These are phyloP conservation scores for Haplosporangium sp. DNA, from an alignment of 371 early-diverging fungal genomes.

Conservation along the genomic window DNA sequence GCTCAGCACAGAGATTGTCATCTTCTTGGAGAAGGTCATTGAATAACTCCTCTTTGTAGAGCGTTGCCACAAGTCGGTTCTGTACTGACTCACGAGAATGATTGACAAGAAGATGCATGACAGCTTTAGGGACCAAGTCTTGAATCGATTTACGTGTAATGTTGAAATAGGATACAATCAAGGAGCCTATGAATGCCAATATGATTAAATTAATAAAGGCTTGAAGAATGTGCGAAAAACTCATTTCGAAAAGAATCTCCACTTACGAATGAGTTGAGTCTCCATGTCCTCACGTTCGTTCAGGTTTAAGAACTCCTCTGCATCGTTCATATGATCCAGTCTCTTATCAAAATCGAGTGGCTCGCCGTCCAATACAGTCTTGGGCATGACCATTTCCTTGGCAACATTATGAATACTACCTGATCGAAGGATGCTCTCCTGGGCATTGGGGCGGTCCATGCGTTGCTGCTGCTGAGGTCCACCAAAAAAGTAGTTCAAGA, in stretches of 20 bases:
- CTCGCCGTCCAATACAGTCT: constrained; percentile 58
- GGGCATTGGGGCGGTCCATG: constrained; percentile 24
- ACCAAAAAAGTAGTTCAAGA: constrained; percentile 86
- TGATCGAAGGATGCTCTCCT: constrained; percentile 20
- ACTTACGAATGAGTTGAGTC: constrained; percentile 84
- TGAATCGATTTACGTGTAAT: constrained; percentile 88
- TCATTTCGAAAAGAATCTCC: no score
- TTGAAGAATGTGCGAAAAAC: no score
- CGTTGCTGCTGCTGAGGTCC: constrained; percentile 55
- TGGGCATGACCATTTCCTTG: constrained; percentile 60
- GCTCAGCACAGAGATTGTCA: constrained; percentile 76
- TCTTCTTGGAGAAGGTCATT: constrained; percentile 85
- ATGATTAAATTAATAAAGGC: background rate
- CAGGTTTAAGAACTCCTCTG: constrained; percentile 55
- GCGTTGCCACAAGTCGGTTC: constrained; percentile 82
- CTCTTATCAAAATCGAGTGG: constrained; percentile 53
- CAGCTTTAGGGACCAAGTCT: constrained; percentile 93
- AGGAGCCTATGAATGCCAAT: constrained; percentile 59
- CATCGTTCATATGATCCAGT: constrained; percentile 56
- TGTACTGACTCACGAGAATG: constrained; percentile 83
- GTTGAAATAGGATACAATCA: constrained; percentile 87
- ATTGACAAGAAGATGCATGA: constrained; percentile 89
- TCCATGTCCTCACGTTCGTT: constrained; percentile 86
- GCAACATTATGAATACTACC: constrained; percentile 32
- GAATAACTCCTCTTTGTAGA: constrained; percentile 85